Evolutionary conservation across 2,329 filamentous ascomycete species (phyloP).

Genomic region (Fusarium gaditjirri): DNA sequence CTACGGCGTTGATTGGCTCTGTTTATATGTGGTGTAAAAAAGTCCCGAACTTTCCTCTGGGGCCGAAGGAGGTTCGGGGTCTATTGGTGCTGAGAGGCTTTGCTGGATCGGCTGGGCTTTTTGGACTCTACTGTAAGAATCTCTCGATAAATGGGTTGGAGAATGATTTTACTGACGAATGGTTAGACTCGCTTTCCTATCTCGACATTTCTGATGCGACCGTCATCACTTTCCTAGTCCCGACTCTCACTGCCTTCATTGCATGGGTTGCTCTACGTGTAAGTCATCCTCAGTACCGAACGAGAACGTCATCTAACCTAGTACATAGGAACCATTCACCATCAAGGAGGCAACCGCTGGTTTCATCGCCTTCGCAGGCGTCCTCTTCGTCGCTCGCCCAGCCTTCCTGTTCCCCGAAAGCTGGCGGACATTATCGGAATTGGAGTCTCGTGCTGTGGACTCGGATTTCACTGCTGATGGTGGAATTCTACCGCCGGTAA

Average conservation of each 20-base stretch:
- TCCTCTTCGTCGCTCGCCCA: slow-evolving; percentile 80
- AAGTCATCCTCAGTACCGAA: neutral
- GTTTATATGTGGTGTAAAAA: slow-evolving; percentile 55
- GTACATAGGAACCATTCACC: slow-evolving; percentile 73
- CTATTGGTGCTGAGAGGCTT: slow-evolving; percentile 73
- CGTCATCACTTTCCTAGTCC: slow-evolving; percentile 81
- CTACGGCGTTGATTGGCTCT: slow-evolving; percentile 51
- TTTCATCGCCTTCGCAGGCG: slow-evolving; percentile 75
- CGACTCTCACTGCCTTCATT: slow-evolving; percentile 74
- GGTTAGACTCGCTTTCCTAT: slow-evolving; percentile 64
- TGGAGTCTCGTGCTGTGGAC: neutral
- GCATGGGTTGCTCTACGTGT: slow-evolving; percentile 63
- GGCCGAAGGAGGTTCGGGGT: slow-evolving; percentile 68
- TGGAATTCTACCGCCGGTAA: slow-evolving; percentile 45
- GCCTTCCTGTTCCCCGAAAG: slow-evolving; percentile 62
- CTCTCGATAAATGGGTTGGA: accelerated
- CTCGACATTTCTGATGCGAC: slow-evolving; percentile 82
- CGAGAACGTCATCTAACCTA: neutral
- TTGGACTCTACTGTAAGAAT: slow-evolving; percentile 61
- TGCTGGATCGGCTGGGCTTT: slow-evolving; percentile 73
- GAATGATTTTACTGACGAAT: neutral
- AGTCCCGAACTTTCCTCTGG: slow-evolving; percentile 73
- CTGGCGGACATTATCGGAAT: neutral
- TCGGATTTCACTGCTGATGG: slow-evolving; percentile 14
- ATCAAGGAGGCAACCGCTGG: slow-evolving; percentile 75